These are phyloP conservation scores for Picochlorum sp. DNA, from an alignment of 139 green algal genomes.

Conservation along the genomic window DNA sequence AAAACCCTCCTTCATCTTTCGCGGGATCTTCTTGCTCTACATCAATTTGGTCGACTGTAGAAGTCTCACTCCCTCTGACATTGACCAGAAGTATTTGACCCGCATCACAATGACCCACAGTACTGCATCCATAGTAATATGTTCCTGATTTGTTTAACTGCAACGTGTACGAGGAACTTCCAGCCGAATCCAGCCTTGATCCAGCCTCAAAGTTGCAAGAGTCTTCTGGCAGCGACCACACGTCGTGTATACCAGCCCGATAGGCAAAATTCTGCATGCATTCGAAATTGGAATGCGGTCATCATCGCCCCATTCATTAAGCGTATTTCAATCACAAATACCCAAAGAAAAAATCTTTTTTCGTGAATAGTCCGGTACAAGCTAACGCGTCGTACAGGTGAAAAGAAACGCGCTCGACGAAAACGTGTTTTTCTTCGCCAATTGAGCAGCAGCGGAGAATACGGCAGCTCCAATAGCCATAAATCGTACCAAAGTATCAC, in stretches of 20 bases:
- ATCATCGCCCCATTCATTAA: no score
- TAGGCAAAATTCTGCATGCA: constrained; percentile 1
- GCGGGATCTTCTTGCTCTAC: neutral
- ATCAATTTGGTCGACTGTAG: neutral
- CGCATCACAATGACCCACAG: neutral
- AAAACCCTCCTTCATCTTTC: neutral
- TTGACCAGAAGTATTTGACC: neutral
- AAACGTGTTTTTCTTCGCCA: neutral
- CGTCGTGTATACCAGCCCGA: constrained; percentile 4
- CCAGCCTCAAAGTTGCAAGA: neutral
- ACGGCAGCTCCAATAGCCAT: neutral
- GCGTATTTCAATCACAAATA: no score
- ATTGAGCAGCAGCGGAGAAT: neutral
- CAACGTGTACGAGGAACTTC: neutral
- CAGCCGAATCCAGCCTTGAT: neutral
- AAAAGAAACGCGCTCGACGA: no score
- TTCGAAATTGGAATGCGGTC: neutral
- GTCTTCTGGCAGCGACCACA: neutral
- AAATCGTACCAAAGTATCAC: neutral
- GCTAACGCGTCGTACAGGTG: no score
- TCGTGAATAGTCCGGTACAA: no score
- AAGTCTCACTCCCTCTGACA: neutral
- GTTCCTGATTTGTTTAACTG: neutral
- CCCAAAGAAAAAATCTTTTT: no score
- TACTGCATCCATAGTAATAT: neutral